phyloP scores from a whole-genome alignment of 2,329 filamentous ascomycete genomes.

The Periglandula ipomoeae region DNA sequence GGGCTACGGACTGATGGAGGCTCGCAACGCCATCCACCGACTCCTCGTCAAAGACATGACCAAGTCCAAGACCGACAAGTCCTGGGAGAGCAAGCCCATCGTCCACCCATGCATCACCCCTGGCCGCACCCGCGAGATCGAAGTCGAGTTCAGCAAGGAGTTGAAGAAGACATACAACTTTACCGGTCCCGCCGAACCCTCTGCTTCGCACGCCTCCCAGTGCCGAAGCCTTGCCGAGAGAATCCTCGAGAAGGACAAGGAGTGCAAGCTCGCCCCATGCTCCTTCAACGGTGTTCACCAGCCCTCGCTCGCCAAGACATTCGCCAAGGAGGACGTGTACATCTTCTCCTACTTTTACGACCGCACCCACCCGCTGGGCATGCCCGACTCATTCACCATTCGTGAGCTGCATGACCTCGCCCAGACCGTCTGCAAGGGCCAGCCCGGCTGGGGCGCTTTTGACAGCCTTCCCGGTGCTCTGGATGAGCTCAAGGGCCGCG shows the following conservation, averaged over 20 bases:
- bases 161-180: slow-evolving; percentile 66
- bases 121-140: slow-evolving; percentile 65
- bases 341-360: slow-evolving; percentile 99
- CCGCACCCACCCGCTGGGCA: slow-evolving; percentile 84
- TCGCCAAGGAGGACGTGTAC: slow-evolving; percentile 82
- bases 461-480: slow-evolving; percentile 66
- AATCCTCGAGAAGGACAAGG: slow-evolving; percentile 77
- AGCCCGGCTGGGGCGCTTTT: slow-evolving; percentile 73
- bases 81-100: slow-evolving; percentile 64
- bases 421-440: slow-evolving; percentile 73
- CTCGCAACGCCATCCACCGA: slow-evolving; percentile 76
- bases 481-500: slow-evolving; percentile 68
- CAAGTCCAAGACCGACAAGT: slow-evolving; percentile 49
- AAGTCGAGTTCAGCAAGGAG: slow-evolving; percentile 61
- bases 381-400: slow-evolving; percentile 96
- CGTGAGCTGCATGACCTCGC: slow-evolving; percentile 82
- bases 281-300: slow-evolving; percentile 98
- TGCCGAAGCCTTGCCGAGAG: slow-evolving; percentile 87
- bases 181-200: slow-evolving; percentile 67
- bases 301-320: slow-evolving; percentile 85
- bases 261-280: slow-evolving; percentile 80
- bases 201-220: slow-evolving; percentile 78
- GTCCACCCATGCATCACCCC: slow-evolving; percentile 80
- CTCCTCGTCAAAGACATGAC: slow-evolving; percentile 64
- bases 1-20: slow-evolving; percentile 92